phyloP scores from a whole-genome alignment of 352 stramenopile species.

The Phytopythium oedochilum region DNA sequence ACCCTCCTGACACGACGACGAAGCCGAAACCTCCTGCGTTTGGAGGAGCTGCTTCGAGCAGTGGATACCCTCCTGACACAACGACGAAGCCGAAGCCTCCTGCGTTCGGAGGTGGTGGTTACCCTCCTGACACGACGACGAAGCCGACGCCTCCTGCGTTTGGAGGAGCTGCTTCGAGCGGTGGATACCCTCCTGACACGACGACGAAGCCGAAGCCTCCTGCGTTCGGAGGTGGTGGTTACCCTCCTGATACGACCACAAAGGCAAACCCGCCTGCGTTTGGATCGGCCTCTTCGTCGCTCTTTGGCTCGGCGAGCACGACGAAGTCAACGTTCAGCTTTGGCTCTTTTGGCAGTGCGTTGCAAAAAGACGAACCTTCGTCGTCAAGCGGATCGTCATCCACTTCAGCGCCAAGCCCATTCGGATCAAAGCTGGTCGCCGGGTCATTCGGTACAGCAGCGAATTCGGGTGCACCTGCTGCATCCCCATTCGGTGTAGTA shows the following conservation, averaged over 20 bases:
- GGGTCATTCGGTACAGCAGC: neutral
- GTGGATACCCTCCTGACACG: slow-evolving; percentile 36
- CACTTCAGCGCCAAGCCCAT: neutral
- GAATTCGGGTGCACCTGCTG: neutral
- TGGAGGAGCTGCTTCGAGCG: too few relatives aligned
- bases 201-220: slow-evolving; percentile 23
- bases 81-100: slow-evolving; percentile 24
- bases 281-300: neutral
- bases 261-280: slow-evolving; percentile 9
- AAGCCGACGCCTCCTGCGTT: slow-evolving; percentile 24
- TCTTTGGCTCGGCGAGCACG: slow-evolving; percentile 6
- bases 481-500: slow-evolving; percentile 24
- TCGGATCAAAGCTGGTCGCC: neutral
- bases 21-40: slow-evolving; percentile 25
- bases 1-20: slow-evolving; percentile 32
- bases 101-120: slow-evolving; percentile 4
- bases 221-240: neutral
- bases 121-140: slow-evolving; percentile 32
- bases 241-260: slow-evolving; percentile 5
- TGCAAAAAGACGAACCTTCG: neutral
- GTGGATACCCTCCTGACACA: slow-evolving; percentile 36
- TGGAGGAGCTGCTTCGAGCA: too few relatives aligned
- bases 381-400: neutral
- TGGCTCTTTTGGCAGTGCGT: slow-evolving; percentile 16
- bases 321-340: slow-evolving; percentile 21